Evolutionary conservation across 306 rosid genomes (phyloP), one percentile per base, ranked within the genome.

Genomic region (Fagus crenata): DNA sequence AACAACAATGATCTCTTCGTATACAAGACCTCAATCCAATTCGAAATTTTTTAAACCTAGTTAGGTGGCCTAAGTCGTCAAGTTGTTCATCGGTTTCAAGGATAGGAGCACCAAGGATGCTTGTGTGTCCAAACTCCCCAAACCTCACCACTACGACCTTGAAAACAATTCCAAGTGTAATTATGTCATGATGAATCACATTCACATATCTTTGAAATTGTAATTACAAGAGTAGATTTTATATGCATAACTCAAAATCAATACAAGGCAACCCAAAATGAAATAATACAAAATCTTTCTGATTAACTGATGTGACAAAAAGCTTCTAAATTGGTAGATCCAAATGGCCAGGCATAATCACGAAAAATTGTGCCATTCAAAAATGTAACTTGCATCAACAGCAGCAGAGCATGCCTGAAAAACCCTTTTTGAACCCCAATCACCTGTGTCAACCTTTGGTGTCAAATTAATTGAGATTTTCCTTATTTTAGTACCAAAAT

Each of bases 401-500:
- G 49, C 15, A 40, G 49, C 71, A 67, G 7, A 39, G 71, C 12
- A 67, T 17, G 71, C 49, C 71, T 15, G 49, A 67, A 17, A 1
- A 39, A 28, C 49, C 7, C 67, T 75, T 80, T 67, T 33, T 73
- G 37, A 71, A 33, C 73, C 33, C 74, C 43, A 41, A 17, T 77
- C 59, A 15, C 77, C 36, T 51, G 76, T 68, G 36, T 49, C 42
- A 76, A 46, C 61, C 54, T 15, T 37, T 1, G 63, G 17, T 53
- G 79, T 65, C 61, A 42, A 35, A 75, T 6, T 15, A 75, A 33
- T 18, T 58, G 71, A 2, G 31, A 39, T 68, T 43, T 51, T 31
- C 46, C 61, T 67, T 64, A 67, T 79, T 71, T 74, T 28, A 46
- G 78, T 67, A 14, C 72, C 83, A 81, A 88, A 81, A 78, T 69